Base-by-base conservation (phyloP, 2,329 filamentous ascomycete species). In the Alternaria gaisen region DNA sequence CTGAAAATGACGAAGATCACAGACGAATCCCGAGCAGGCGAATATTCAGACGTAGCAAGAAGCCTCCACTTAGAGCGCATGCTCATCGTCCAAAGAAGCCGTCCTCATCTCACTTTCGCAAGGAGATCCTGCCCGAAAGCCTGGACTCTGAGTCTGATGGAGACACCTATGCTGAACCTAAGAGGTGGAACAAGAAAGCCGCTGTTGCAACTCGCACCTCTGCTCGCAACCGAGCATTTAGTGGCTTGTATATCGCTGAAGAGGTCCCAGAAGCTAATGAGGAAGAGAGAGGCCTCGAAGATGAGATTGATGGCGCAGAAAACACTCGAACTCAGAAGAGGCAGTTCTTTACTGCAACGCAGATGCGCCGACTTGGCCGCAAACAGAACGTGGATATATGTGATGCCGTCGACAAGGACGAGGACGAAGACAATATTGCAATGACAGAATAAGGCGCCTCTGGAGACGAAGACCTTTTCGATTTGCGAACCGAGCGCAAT, bases 91-190 rank as follows among this genome's bases (percentile, higher is more conserved):
- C 32, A 38, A n/a, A 18, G 14, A 48, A 42, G 22, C 5, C 38
- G 4, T 44, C 16, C 5, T 22, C 55, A 22, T 56, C 52, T 14
- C 9, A n/a, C 4, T 12, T 42, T 9, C 53, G 41, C 34, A n/a
- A 50, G 26, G 18, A 52, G 38, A 7, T 47, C 4, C 10, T 36
- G 18, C 26, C 24, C 9, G n/a, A 44, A 10, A 58, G 50, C 20
- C 11, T 48, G 4, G 57, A 60, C n/a, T 58, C 57, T n/a, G 55
- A 56, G 7, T 55, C 48, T 22, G 61, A 66, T 16, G 38, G 18
- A 24, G 61, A 66, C 22, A 41, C 12, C 16, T 64, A 61, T 43
- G 32, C 24, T 18, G 59, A 50, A 16, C 47, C 58, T n/a, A 60
- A 59, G 51, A 41, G 12, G 14, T 34, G 41, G 28, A 38, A 34